A percentile compares a stretch with the other conserved stretches of the same genome.
Evolutionary conservation across 306 rosid genomes (phyloP).

Genomic region (Gastrolobium bilobum): DNA sequence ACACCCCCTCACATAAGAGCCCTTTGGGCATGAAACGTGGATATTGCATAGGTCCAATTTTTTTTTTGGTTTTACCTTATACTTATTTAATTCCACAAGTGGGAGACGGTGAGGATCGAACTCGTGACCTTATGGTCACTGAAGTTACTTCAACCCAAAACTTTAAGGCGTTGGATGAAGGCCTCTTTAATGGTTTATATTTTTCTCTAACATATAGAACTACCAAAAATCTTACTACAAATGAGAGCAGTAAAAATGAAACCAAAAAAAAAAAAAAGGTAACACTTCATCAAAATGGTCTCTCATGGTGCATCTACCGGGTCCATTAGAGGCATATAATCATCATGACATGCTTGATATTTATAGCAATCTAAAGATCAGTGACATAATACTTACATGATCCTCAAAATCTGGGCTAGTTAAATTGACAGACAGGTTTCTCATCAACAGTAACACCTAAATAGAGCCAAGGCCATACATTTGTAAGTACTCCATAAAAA

Average conservation of each 20-base stretch:
- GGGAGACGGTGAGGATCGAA: too few relatives aligned
- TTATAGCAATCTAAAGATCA: constrained; percentile 14
- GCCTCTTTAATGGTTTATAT: too few relatives aligned
- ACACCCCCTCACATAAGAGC: too few relatives aligned
- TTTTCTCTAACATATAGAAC: background rate
- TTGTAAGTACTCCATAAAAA: background rate
- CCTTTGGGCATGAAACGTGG: too few relatives aligned
- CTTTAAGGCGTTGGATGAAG: too few relatives aligned
- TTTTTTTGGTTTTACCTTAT: too few relatives aligned
- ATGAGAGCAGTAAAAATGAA: background rate
- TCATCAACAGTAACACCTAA: constrained; percentile 85
- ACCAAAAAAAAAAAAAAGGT: background rate
- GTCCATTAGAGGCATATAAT: background rate
- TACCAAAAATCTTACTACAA: background rate
- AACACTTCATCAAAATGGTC: background rate
- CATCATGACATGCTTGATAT: constrained; percentile 6
- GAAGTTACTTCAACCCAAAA: too few relatives aligned
- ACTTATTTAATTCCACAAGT: too few relatives aligned
- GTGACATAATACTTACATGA: constrained; percentile 66
- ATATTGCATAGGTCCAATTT: too few relatives aligned
- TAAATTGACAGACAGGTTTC: constrained; percentile 84
- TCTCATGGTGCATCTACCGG: background rate
- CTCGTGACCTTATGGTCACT: too few relatives aligned
- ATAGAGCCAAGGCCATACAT: constrained; percentile 33
- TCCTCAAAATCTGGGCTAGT: constrained; percentile 85